Conservation (phyloP, 768 basidiomycete species). For the Coprinopsis sp. region DNA sequence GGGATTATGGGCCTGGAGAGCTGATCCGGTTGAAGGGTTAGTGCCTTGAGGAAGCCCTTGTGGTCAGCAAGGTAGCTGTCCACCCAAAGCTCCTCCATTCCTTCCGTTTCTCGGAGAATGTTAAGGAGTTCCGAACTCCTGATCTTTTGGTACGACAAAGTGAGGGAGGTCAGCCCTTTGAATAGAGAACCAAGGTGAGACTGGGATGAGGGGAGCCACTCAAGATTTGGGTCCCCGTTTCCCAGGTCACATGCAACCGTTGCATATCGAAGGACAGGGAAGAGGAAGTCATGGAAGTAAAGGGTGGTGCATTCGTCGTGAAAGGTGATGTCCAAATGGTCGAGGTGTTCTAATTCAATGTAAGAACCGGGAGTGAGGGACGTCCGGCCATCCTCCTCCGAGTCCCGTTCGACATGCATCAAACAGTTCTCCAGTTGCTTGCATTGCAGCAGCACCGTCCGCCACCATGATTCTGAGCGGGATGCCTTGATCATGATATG, state of each 20-base stretch:
- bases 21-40: constrained; percentile 5
- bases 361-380: constrained; percentile 3
- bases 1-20: not conserved
- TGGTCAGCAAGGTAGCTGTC: constrained; percentile 11
- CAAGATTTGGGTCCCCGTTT: constrained; percentile 7
- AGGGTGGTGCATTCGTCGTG: constrained; percentile 10
- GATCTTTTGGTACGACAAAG: constrained; percentile 9
- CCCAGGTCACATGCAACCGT: constrained; percentile 9
- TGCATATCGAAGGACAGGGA: constrained; percentile 2
- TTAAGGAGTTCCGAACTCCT: constrained; percentile 1
- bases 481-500: constrained; percentile 10
- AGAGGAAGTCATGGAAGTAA: constrained; percentile 7
- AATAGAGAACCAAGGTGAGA: not conserved
- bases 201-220: constrained; percentile 3
- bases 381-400: not conserved
- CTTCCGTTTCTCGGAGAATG: constrained; percentile 1
- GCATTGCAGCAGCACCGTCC: constrained; percentile 2
- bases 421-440: not conserved
- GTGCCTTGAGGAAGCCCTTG: constrained; percentile 7
- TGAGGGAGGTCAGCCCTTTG: constrained; percentile 2
- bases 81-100: constrained; percentile 5
- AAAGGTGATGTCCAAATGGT: constrained; percentile 7
- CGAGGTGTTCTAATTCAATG: constrained; percentile 1
- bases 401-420: constrained; percentile 7
- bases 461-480: constrained; percentile 9